Base-by-base conservation (phyloP, 768 basidiomycete species). In the Calocybe cyanea region DNA sequence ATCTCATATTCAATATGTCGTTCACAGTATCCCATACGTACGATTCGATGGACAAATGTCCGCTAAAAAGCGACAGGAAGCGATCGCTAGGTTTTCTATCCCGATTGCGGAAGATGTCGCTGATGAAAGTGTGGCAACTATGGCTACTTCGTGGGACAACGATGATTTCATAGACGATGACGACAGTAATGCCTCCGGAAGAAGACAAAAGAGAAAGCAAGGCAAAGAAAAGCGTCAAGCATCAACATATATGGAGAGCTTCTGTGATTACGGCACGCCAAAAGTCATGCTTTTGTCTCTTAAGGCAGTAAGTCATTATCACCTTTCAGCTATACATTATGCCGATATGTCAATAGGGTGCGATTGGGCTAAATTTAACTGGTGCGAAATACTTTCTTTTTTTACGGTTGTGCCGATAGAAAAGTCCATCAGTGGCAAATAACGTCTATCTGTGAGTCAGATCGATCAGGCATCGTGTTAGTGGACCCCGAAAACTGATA, bases 31-130 rank as follows among this genome's bases (percentile, higher is more conserved):
- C 21, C 58, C 81, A 0, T 92, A 80, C 53, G 80, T 86, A 31
- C 81, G 87, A 1, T 92, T 94, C 54, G 92, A 92, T 49, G 92
- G 92, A 1, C 75, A 83, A 55, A 83, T 93, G 80, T 86, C 87
- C n/a, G 85, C 83, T 2, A 83, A 78, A 55, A 73, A 77, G 55
- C 78, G 92, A 13, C 83, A 87, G 63, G 86, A 90, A 53, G 80
- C 85, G 7, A 77, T 94, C 43, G 77, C 81, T 33, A 69, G 69
- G 11, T 94, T 94, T 57, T 83, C 77, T 32, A 66, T 83, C n/a
- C 85, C 87, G 0, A 58, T 87, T n/a, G 64, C 73, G 7, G 51
- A 56, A 21, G 52, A 34, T 20, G 58, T 52, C 41, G 10, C 21
- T n/a, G 14, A 37, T 14, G 10, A 17, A 21, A 14, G 28, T 25